phyloP scores from a whole-genome alignment of 225 moss, liverwort and hornwort genomes.

The Anthoceros angustus region DNA sequence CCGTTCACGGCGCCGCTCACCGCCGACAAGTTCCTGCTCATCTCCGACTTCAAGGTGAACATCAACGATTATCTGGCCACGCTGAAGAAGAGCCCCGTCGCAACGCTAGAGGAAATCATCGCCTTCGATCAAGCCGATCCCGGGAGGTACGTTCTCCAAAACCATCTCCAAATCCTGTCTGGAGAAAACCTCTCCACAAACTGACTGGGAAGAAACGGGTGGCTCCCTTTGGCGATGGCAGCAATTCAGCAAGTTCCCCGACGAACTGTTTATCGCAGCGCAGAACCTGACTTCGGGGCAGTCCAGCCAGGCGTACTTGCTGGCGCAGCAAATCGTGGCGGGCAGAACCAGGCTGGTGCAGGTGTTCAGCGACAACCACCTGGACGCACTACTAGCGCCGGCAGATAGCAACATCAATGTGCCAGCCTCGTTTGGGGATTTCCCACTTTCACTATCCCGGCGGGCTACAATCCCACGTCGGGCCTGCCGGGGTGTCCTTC shows the following conservation, averaged over 20 bases:
- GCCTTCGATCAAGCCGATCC: constrained; percentile 8
- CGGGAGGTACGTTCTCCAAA: background rate
- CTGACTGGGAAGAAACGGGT: background rate
- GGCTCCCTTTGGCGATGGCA: background rate
- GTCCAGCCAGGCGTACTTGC: constrained; percentile 4
- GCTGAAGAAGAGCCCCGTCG: constrained; percentile 3
- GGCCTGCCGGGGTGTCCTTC: background rate
- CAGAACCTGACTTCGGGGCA: constrained; percentile 2
- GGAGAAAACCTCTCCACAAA: background rate
- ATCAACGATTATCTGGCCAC: constrained; percentile 4
- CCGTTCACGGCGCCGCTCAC: background rate
- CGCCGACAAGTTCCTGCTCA: background rate
- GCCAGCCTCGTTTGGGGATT: background rate
- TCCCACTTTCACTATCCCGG: background rate
- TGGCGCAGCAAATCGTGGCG: background rate
- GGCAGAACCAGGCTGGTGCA: background rate
- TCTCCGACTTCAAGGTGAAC: constrained; percentile 6
- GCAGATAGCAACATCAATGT: background rate
- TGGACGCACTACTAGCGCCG: background rate
- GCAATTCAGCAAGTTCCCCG: background rate
- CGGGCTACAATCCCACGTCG: background rate
- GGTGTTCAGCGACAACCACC: background rate
- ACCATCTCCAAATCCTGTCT: background rate
- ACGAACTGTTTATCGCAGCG: constrained; percentile 1
- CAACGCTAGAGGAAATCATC: constrained; percentile 17